Conservation (phyloP, 306 rosid genomes). For the Vigna mungo region DNA sequence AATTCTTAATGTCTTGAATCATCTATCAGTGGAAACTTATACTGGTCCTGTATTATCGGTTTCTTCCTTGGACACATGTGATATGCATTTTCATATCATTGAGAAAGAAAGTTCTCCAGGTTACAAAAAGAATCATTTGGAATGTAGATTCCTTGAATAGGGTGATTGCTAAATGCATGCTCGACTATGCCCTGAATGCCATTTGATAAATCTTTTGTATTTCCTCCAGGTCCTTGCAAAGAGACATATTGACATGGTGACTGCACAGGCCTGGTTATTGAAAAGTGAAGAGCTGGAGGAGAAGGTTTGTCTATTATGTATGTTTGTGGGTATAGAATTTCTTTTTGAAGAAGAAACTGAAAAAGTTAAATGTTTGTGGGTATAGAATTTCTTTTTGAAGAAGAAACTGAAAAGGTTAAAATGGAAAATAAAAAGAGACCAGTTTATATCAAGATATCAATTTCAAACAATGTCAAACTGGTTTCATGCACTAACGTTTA, state of each 20-base stretch:
- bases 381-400: slow-evolving; percentile 10
- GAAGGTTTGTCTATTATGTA: slow-evolving; percentile 63
- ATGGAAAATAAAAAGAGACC: slow-evolving; percentile 8
- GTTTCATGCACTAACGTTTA: not conserved
- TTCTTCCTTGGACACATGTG: slow-evolving; percentile 8
- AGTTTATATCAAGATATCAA: slow-evolving; percentile 19
- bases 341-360: not conserved
- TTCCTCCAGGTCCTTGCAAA: slow-evolving; percentile 76
- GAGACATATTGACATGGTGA: slow-evolving; percentile 76
- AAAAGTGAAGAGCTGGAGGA: slow-evolving; percentile 78
- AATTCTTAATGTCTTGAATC: not conserved
- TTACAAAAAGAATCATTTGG: slow-evolving; percentile 7
- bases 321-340: slow-evolving; percentile 18
- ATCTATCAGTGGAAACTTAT: not conserved
- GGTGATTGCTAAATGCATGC: slow-evolving; percentile 35
- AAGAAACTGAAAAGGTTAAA: not conserved
- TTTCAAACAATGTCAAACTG: slow-evolving; percentile 27
- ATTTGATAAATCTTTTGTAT: slow-evolving; percentile 37
- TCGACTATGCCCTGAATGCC: slow-evolving; percentile 10
- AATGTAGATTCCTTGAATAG: slow-evolving; percentile 5
- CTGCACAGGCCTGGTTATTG: slow-evolving; percentile 80
- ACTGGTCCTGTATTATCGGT: not conserved
- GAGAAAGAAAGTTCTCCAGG: not conserved
- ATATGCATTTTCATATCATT: not conserved
- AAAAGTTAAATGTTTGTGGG: slow-evolving; percentile 11